Conservation (phyloP, 345 rosid species). For the Physaria fendleri region DNA sequence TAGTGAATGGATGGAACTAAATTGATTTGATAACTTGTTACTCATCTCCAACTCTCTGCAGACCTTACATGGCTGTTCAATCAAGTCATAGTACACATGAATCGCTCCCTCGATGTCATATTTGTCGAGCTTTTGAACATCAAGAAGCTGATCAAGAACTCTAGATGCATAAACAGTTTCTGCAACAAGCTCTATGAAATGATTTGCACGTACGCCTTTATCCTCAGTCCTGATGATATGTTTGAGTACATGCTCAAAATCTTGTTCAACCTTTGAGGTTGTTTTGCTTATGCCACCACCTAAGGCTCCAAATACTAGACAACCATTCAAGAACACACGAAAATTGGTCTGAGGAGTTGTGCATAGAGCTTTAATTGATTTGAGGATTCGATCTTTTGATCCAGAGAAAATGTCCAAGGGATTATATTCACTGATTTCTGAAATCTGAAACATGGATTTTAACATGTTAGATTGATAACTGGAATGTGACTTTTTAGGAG, state of each 20-base stretch:
- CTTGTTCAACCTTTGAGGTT: constrained; percentile 33
- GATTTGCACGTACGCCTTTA: constrained; percentile 42
- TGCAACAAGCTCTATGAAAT: constrained; percentile 72
- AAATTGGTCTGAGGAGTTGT: constrained; percentile 81
- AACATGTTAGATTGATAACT: background rate
- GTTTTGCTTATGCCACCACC: constrained; percentile 56
- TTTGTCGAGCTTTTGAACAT: constrained; percentile 66
- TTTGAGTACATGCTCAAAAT: constrained; percentile 57
- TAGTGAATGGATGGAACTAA: constrained; percentile 54
- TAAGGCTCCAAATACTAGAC: constrained; percentile 66
- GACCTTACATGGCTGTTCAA: constrained; percentile 54
- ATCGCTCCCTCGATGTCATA: constrained; percentile 81
- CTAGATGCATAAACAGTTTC: constrained; percentile 50
- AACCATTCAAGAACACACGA: constrained; percentile 80
- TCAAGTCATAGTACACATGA: constrained; percentile 71
- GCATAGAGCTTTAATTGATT: constrained; percentile 65
- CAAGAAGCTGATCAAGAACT: constrained; percentile 65
- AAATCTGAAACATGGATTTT: constrained; percentile 32
- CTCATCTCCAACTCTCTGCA: constrained; percentile 43
- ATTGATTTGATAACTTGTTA: constrained; percentile 5
- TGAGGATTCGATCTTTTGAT: constrained; percentile 58
- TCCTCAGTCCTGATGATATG: constrained; percentile 45
- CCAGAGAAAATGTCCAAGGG: constrained; percentile 88
- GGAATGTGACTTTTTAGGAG: background rate
- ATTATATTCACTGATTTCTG: constrained; percentile 67